A percentile compares a stretch with the other conserved stretches of the same genome.
phyloP scores from a whole-genome alignment of 2,329 filamentous ascomycete genomes.

The Lecanicillium sp. region DNA sequence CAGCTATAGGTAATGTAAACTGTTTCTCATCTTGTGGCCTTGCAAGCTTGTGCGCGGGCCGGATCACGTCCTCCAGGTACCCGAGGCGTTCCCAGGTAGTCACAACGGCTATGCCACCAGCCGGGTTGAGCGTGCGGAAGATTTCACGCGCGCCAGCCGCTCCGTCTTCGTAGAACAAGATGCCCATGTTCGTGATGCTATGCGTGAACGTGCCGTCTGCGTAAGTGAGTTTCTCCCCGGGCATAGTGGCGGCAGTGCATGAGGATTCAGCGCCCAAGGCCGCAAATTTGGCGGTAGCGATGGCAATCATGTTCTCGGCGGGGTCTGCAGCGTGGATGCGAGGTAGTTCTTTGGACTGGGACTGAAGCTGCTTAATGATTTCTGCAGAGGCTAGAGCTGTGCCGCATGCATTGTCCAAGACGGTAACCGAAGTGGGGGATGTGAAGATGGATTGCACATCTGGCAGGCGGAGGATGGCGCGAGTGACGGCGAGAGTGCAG shows the following conservation, averaged over 20 bases:
- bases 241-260: slow-evolving; percentile 10
- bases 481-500: slow-evolving; percentile 12
- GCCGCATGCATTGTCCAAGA: slow-evolving; percentile 21
- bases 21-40: slow-evolving; percentile 10
- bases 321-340: slow-evolving; percentile 13
- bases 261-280: slow-evolving; percentile 5
- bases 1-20: slow-evolving; percentile 10
- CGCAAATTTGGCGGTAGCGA: slow-evolving; percentile 11
- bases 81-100: slow-evolving; percentile 19
- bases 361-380: slow-evolving; percentile 8
- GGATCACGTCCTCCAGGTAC: slow-evolving; percentile 10
- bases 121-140: slow-evolving; percentile 25
- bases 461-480: slow-evolving; percentile 6
- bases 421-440: slow-evolving; percentile 1
- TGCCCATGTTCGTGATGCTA: slow-evolving; percentile 29
- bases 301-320: slow-evolving; percentile 13
- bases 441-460: not conserved
- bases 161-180: slow-evolving; percentile 25
- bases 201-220: slow-evolving; percentile 25
- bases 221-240: slow-evolving; percentile 16
- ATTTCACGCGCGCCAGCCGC: slow-evolving; percentile 26
- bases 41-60: slow-evolving; percentile 8
- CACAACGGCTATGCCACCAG: slow-evolving; percentile 27
- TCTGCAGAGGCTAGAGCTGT: slow-evolving; percentile 16
- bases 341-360: not conserved